A percentile compares a stretch with the other conserved stretches of the same genome.
Evolutionary conservation across 2,329 filamentous ascomycete genomes (phyloP).

Genomic region (Phialophora tarda): DNA sequence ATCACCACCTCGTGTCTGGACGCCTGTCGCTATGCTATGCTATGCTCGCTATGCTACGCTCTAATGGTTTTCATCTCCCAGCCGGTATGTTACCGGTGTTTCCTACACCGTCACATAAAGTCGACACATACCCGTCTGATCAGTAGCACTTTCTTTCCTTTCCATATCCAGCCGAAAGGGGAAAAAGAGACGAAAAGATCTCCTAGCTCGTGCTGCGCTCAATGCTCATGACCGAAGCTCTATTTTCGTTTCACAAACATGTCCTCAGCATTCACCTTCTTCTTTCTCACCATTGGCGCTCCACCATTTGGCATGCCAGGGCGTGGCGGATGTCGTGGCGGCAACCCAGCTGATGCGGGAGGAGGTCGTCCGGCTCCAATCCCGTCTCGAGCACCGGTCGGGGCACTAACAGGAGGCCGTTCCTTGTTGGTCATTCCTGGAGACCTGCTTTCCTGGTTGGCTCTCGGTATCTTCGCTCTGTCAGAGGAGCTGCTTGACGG

Average conservation of each 20-base stretch:
- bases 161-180: background rate
- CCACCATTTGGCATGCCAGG: slow-evolving; percentile 16
- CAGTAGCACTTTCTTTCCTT: background rate
- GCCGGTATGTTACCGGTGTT: background rate
- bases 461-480: slow-evolving; percentile 24
- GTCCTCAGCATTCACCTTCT: slow-evolving; percentile 34
- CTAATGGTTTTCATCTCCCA: background rate
- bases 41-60: background rate
- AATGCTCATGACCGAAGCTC: background rate
- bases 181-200: background rate
- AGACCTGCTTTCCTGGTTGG: slow-evolving; percentile 14
- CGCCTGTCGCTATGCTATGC: slow-evolving; percentile 11
- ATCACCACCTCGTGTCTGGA: background rate
- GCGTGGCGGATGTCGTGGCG: slow-evolving; percentile 6
- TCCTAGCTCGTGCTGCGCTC: background rate
- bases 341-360: slow-evolving; percentile 7
- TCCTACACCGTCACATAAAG: background rate
- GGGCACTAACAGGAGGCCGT: background rate
- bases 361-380: slow-evolving; percentile 1
- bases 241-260: slow-evolving; percentile 36
- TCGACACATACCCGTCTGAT: background rate
- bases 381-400: background rate
- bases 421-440: background rate
- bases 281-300: slow-evolving; percentile 32
- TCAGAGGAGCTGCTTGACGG: slow-evolving; percentile 20